phyloP scores from a whole-genome alignment of 2,329 filamentous ascomycete species.

The Allantophomopsis lycopodina region DNA sequence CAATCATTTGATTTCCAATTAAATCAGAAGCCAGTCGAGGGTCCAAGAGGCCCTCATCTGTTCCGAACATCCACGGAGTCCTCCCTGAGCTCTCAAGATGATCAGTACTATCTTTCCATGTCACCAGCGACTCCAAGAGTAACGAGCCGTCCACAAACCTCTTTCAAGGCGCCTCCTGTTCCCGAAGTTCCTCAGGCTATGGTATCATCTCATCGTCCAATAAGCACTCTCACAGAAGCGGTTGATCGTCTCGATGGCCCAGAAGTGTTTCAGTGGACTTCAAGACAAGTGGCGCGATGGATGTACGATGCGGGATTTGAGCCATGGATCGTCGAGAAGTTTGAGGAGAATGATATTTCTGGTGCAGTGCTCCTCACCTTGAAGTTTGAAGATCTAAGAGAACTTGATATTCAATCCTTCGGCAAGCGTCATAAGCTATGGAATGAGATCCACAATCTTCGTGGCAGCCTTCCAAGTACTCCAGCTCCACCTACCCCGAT shows the following conservation, averaged over 20 bases:
- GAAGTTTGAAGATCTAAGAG: constrained; percentile 76
- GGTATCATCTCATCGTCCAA: constrained; percentile 20
- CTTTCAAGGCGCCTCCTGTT: constrained; percentile 5
- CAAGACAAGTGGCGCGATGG: constrained; percentile 69
- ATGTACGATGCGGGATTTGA: constrained; percentile 80
- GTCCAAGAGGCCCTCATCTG: constrained; percentile 74
- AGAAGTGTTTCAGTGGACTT: constrained; percentile 53
- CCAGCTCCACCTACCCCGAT: constrained; percentile 44
- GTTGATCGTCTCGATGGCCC: constrained; percentile 41
- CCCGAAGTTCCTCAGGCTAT: constrained; percentile 11
- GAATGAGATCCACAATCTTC: constrained; percentile 63
- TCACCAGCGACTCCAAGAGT: constrained; percentile 61
- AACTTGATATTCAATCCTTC: constrained; percentile 70
- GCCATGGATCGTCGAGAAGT: constrained; percentile 62
- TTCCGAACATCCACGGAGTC: constrained; percentile 58
- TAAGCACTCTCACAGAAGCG: constrained; percentile 42
- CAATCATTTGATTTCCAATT: constrained; percentile 47
- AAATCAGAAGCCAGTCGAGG: constrained; percentile 54
- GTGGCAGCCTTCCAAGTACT: constrained; percentile 36
- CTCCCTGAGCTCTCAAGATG: constrained; percentile 34
- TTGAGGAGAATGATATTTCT: constrained; percentile 85
- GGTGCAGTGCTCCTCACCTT: constrained; percentile 80
- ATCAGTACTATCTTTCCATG: constrained; percentile 44
- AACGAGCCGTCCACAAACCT: constrained; percentile 20
- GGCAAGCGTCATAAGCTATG: constrained; percentile 69